Conservation (phyloP, 2,329 filamentous ascomycete genomes). For the Aspergillus sp. region DNA sequence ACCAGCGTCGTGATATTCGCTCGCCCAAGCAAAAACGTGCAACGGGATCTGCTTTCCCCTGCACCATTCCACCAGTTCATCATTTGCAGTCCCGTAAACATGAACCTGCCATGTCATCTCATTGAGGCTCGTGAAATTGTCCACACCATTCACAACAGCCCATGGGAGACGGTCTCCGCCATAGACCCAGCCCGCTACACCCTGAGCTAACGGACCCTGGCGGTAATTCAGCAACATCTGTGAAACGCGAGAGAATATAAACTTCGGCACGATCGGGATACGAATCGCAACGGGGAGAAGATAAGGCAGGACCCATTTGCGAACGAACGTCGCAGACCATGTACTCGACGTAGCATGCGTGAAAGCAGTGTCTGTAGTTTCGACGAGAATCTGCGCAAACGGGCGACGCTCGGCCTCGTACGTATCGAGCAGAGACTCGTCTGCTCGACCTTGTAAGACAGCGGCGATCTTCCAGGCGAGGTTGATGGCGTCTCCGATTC, state of each 20-base stretch:
- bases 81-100: constrained; percentile 18
- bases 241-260: constrained; percentile 33
- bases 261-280: constrained; percentile 12
- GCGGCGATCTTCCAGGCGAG: constrained; percentile 52
- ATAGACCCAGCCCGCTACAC: constrained; percentile 31
- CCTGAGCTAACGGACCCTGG: constrained; percentile 31
- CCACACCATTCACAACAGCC: constrained; percentile 15
- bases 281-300: constrained; percentile 21
- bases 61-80: constrained; percentile 20
- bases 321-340: constrained; percentile 37
- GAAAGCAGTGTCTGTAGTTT: constrained; percentile 41
- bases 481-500: constrained; percentile 51
- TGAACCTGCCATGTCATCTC: constrained; percentile 27
- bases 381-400: constrained; percentile 41
- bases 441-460: constrained; percentile 36
- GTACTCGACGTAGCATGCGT: constrained; percentile 32
- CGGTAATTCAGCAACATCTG: constrained; percentile 44
- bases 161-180: constrained; percentile 46
- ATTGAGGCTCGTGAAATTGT: constrained; percentile 22
- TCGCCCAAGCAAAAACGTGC: constrained; percentile 19
- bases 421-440: constrained; percentile 40
- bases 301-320: constrained; percentile 36
- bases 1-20: constrained; percentile 15
- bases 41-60: constrained; percentile 12
- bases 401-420: constrained; percentile 47